These are phyloP conservation scores for Pyrenophora tritici-repentis DNA, from an alignment of 2,329 filamentous ascomycete genomes.

Conservation along the genomic window DNA sequence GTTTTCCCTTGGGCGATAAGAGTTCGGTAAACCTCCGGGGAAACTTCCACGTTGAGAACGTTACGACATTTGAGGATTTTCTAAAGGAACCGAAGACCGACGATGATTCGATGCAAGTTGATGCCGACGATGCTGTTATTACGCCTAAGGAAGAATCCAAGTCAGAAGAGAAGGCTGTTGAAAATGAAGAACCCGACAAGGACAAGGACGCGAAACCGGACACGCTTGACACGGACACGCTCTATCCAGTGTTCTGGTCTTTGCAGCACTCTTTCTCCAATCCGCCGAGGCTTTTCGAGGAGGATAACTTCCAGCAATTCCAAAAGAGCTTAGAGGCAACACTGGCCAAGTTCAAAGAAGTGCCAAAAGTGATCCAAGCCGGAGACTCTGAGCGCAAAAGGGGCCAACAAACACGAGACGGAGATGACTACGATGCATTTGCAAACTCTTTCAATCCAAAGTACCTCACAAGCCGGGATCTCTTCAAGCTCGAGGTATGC, in stretches of 20 bases:
- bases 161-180: constrained; percentile 26
- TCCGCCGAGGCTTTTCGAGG: constrained; percentile 79
- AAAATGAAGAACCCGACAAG: constrained; percentile 54
- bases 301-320: constrained; percentile 68
- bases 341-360: constrained; percentile 74
- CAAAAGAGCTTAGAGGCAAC: constrained; percentile 67
- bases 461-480: constrained; percentile 93
- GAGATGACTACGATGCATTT: constrained; percentile 65
- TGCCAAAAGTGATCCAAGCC: constrained; percentile 70
- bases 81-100: constrained; percentile 45
- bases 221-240: constrained; percentile 66
- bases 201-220: constrained; percentile 53
- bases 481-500: constrained; percentile 89
- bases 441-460: constrained; percentile 90
- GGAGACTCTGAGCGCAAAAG: constrained; percentile 68
- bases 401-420: constrained; percentile 64
- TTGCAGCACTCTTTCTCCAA: constrained; percentile 91
- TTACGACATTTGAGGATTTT: constrained; percentile 77
- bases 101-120: constrained; percentile 69
- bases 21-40: constrained; percentile 96
- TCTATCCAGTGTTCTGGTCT: constrained; percentile 95
- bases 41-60: constrained; percentile 94
- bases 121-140: constrained; percentile 50
- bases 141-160: constrained; percentile 48
- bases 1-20: constrained; percentile 93